A percentile compares a stretch with the other conserved stretches of the same genome.
Conservation (phyloP, 805 yeast genomes). For the Henningerozyma blattae region DNA sequence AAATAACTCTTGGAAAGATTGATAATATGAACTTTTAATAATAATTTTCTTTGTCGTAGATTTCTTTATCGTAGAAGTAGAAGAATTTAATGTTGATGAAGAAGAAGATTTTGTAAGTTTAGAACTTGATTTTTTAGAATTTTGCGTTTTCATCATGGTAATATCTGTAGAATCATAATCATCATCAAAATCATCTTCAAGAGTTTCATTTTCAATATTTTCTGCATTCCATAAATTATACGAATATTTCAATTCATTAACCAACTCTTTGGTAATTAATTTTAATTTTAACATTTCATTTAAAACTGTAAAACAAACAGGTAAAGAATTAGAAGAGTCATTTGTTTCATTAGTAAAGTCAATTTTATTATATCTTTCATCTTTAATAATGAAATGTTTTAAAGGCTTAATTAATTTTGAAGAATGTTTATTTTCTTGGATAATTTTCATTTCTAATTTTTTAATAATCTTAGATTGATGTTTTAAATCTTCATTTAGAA, state of each 20-base stretch:
- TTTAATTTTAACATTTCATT: constrained; percentile 15
- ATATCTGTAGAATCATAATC: too few relatives aligned
- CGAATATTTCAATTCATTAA: constrained; percentile 20
- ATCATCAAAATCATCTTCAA: constrained; percentile 1
- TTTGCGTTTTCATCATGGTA: too few relatives aligned
- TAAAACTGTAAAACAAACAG: constrained; percentile 15
- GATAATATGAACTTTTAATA: constrained; percentile 31
- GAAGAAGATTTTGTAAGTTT: too few relatives aligned
- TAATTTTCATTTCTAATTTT: constrained; percentile 31
- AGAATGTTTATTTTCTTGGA: constrained; percentile 10
- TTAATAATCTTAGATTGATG: constrained; percentile 45
- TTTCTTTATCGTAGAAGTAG: neutral
- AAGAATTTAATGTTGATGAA: too few relatives aligned
- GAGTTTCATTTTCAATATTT: constrained; percentile 5
- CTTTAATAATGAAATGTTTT: constrained; percentile 20
- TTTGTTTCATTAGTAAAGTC: too few relatives aligned
- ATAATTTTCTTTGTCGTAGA: constrained; percentile 6
- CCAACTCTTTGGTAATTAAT: constrained; percentile 12
- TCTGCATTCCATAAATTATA: constrained; percentile 7
- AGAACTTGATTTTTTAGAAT: too few relatives aligned
- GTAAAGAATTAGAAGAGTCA: too few relatives aligned
- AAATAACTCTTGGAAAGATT: constrained; percentile 48
- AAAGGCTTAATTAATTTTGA: constrained; percentile 19
- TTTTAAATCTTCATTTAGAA: constrained; percentile 63
- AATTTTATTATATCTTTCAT: constrained; percentile 19